These are phyloP conservation scores for Arthrobotrys musiformis DNA, from an alignment of 2,329 filamentous ascomycete species.

Conservation along the genomic window DNA sequence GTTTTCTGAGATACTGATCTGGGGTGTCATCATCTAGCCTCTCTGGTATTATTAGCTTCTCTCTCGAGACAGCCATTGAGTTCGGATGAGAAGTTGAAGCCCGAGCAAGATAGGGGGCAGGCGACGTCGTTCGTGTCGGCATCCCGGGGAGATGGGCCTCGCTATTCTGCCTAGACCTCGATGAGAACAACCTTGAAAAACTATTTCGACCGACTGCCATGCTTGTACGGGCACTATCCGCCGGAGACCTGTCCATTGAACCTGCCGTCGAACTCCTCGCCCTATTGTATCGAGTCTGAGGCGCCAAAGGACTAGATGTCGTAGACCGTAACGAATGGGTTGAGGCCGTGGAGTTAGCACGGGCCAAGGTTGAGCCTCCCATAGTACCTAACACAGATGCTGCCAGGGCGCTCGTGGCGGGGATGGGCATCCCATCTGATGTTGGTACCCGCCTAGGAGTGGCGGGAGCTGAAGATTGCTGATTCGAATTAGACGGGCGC, in stretches of 20 bases:
- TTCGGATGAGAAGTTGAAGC: conserved; percentile 79
- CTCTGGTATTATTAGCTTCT: conserved; percentile 73
- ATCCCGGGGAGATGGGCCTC: conserved; percentile 73
- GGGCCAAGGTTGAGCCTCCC: conserved; percentile 66
- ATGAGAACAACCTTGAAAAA: conserved; percentile 85
- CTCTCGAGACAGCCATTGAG: conserved; percentile 80
- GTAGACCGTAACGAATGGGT: conserved; percentile 71
- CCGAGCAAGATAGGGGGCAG: conserved; percentile 56
- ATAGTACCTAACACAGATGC: conserved; percentile 59
- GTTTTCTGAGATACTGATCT: conserved; percentile 83
- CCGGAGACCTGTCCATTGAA: conserved; percentile 70
- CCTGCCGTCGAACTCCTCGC: conserved; percentile 84
- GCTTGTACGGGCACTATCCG: conserved; percentile 54
- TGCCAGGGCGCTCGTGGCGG: conserved; percentile 63
- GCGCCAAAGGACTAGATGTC: conserved; percentile 40
- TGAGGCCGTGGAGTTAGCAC: conserved; percentile 72
- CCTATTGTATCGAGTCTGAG: conserved; percentile 49
- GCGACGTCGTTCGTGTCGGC: conserved; percentile 57
- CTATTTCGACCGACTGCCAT: conserved; percentile 78
- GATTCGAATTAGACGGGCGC: conserved; percentile 18
- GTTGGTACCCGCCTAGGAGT: conserved; percentile 42
- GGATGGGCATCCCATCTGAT: conserved; percentile 23
- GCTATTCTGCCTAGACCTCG: conserved; percentile 81
- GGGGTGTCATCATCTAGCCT: conserved; percentile 88
- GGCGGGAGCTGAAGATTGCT: conserved; percentile 38